Conservation (phyloP, 805 yeast species). For the Pichia phayaonensis region DNA sequence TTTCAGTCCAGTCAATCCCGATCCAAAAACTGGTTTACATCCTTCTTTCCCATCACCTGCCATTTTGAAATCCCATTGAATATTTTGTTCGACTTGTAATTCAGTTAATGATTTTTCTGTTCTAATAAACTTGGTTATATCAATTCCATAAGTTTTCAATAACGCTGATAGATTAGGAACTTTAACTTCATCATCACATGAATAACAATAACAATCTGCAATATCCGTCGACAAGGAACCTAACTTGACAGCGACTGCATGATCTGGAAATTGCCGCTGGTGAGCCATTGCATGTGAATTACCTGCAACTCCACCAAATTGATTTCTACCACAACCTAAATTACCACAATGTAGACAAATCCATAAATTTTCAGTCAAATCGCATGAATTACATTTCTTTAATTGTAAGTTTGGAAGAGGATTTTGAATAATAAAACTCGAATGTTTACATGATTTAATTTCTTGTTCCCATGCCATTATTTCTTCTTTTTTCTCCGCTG, state of each 20-base stretch:
- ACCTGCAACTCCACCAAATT: slow-evolving; percentile 92
- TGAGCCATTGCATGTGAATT: slow-evolving; percentile 85
- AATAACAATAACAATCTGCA: slow-evolving; percentile 84
- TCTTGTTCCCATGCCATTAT: slow-evolving; percentile 91
- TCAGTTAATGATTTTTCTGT: slow-evolving; percentile 88
- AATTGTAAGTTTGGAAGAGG: slow-evolving; percentile 26
- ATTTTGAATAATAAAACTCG: slow-evolving; percentile 43
- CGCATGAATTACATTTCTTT: slow-evolving; percentile 49
- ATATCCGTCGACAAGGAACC: slow-evolving; percentile 79
- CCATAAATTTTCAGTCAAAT: slow-evolving; percentile 77
- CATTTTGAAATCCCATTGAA: slow-evolving; percentile 89
- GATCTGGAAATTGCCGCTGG: slow-evolving; percentile 43
- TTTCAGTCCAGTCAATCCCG: slow-evolving; percentile 73
- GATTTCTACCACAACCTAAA: slow-evolving; percentile 92
- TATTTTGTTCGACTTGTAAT: slow-evolving; percentile 84
- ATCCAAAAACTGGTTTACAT: slow-evolving; percentile 61
- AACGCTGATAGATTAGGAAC: slow-evolving; percentile 50
- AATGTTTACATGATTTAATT: slow-evolving; percentile 71
- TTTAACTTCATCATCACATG: slow-evolving; percentile 80
- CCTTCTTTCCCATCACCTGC: slow-evolving; percentile 62
- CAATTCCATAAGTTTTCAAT: slow-evolving; percentile 59
- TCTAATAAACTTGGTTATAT: slow-evolving; percentile 45
- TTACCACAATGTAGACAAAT: slow-evolving; percentile 84
- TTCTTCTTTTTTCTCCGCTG: slow-evolving; percentile 56
- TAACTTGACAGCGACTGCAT: slow-evolving; percentile 80